Base-by-base conservation (phyloP, 768 basidiomycete genomes). In the Psilocybe subaeruginosa region DNA sequence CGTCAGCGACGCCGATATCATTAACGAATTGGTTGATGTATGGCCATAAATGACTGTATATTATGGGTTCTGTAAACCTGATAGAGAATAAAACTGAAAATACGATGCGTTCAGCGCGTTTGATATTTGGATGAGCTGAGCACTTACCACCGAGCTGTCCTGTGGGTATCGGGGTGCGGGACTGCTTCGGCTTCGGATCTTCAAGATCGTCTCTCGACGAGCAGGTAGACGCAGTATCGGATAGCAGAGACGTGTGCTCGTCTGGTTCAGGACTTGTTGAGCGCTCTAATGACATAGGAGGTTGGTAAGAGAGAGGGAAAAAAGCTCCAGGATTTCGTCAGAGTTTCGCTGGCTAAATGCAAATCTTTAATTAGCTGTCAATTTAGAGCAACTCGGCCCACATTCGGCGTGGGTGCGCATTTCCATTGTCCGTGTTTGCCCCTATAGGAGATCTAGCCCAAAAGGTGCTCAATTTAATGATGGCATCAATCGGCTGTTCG, bases 1-100 rank as follows among this genome's bases (percentile, higher is more conserved):
- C 46, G 30, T 48, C 56, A 17, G 56, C 45, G 43, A 57, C 43
- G 16, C 56, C 56, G n/a, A 57, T 57, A 48, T 57, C 56, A 33
- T 48, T 33, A 6, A 57, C 56, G 31, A 57, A 57, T 14, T 57
- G 56, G 27, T 57, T 57, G 46, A 57, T 57, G 30, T 57, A 57
- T 1, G 56, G 56, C 45, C 47, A 57, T 31, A 57, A n/a, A 19
- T 57, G 56, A 48, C 56, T 57, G 46, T 57, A 57, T 35, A 57
- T 46, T 14, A 57, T 48, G 48, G 56, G 56, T 35, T 57, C 56
- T 8, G 56, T 47, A 17, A 57, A 57, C 16, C 56, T 47, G 27
- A 57, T 57, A 48, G 56, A 57, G 16, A 57, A 57, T 12, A 57
- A 39, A n/a, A 57, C 45, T 53, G 30, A 0, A 53, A 5, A 33